Conservation (phyloP, 371 early-diverging fungal species). For the Basidiobolus meristosporus region DNA sequence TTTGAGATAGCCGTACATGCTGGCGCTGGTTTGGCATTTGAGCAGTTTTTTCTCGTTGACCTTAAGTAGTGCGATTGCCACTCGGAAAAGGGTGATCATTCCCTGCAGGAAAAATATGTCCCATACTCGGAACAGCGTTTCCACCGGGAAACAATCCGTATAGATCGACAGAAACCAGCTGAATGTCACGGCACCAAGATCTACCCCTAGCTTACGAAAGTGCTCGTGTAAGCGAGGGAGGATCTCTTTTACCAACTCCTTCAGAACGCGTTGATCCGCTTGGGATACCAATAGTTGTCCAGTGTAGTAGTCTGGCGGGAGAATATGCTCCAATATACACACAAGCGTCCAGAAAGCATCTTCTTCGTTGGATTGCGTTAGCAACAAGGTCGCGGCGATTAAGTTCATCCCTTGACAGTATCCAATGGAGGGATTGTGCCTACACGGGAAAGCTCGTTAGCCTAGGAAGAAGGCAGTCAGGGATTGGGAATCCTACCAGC, state of each 20-base stretch:
- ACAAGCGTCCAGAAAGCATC: constrained; percentile 13
- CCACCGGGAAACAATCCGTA: constrained; percentile 11
- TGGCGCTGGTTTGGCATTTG: constrained; percentile 13
- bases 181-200: constrained; percentile 14
- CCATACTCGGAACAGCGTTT: constrained; percentile 14
- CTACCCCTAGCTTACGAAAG: constrained; percentile 10
- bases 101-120: constrained; percentile 15
- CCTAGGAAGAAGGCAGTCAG: neutral
- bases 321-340: constrained; percentile 8
- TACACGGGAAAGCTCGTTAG: neutral
- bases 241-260: constrained; percentile 10
- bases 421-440: constrained; percentile 13
- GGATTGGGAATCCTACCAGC: constrained; percentile 12
- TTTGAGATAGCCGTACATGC: constrained; percentile 16
- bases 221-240: constrained; percentile 10
- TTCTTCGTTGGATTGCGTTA: constrained; percentile 13
- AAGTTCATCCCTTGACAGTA: constrained; percentile 19
- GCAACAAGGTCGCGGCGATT: constrained; percentile 11
- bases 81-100: constrained; percentile 9
- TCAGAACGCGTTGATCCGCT: constrained; percentile 13
- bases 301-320: constrained; percentile 13
- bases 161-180: constrained; percentile 18
- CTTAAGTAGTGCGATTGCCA: constrained; percentile 13
- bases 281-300: constrained; percentile 11
- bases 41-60: constrained; percentile 15